A percentile compares a stretch with the other conserved stretches of the same genome.
Conservation (phyloP, 2,329 filamentous ascomycete species). For the Didymella keratinophila region DNA sequence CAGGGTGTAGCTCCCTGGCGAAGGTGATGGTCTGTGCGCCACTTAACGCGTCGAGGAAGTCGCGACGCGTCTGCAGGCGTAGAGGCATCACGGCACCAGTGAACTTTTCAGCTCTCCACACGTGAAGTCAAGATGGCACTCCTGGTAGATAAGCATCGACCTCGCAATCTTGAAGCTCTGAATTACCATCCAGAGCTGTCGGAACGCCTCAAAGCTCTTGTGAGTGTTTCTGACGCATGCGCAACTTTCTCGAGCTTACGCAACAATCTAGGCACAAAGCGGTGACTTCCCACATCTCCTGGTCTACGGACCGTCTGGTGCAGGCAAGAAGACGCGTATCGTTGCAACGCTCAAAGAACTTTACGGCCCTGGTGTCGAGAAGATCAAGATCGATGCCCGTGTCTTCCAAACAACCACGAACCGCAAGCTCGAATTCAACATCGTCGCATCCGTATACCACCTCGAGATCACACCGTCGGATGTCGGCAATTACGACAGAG, state of each 20-base stretch:
- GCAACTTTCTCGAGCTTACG: neutral
- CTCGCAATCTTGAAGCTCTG: constrained; percentile 76
- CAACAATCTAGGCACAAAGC: constrained; percentile 76
- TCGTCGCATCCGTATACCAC: constrained; percentile 95
- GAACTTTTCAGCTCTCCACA: constrained; percentile 10
- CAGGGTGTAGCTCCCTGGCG: neutral
- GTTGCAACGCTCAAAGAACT: constrained; percentile 94
- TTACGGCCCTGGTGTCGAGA: constrained; percentile 96
- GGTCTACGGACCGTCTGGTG: constrained; percentile 94
- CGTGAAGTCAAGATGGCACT: constrained; percentile 62
- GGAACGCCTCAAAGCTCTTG: constrained; percentile 82
- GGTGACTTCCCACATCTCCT: constrained; percentile 98
- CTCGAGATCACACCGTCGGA: constrained; percentile 98
- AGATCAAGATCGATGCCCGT: constrained; percentile 98
- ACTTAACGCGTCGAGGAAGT: constrained; percentile 39
- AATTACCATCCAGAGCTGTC: constrained; percentile 92
- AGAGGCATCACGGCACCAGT: constrained; percentile 21
- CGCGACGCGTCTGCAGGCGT: constrained; percentile 42
- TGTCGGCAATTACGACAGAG: constrained; percentile 93
- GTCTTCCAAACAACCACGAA: constrained; percentile 96
- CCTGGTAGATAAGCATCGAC: constrained; percentile 71
- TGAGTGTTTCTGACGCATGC: constrained; percentile 55
- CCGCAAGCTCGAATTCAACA: constrained; percentile 99
- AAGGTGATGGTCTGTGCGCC: constrained; percentile 16
- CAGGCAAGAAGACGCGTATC: constrained; percentile 97